Percentiles rank a stretch among this genome's conserved stretches.
Conservation (phyloP, 179 eudicot genomes). For the Nepenthes alata region DNA sequence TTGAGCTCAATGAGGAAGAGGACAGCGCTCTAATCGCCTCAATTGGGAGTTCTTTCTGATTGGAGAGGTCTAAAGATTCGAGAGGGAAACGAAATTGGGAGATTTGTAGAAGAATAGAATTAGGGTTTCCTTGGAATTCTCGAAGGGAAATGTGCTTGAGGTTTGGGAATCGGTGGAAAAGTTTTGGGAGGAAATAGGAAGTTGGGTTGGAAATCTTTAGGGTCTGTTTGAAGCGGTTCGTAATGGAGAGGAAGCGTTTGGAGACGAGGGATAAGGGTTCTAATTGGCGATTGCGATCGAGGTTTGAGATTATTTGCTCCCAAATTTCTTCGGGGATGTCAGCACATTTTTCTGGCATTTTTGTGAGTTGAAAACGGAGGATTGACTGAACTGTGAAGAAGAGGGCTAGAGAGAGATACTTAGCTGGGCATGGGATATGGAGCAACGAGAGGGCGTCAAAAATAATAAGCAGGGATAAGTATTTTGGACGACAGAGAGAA, state of each 20-base stretch:
- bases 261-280: constrained; percentile 37
- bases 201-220: constrained; percentile 31
- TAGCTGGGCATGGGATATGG: too few species aligned
- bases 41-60: constrained; percentile 22
- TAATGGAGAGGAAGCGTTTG: constrained; percentile 35
- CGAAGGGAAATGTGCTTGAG: constrained; percentile 27
- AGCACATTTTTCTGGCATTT: constrained; percentile 19
- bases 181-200: constrained; percentile 22
- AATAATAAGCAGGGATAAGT: too few species aligned
- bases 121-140: constrained; percentile 15
- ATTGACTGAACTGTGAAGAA: too few species aligned
- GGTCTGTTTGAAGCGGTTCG: constrained; percentile 30
- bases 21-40: constrained; percentile 21
- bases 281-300: constrained; percentile 27
- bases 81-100: constrained; percentile 15
- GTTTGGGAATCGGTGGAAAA: constrained; percentile 31
- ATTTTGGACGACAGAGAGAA: too few species aligned
- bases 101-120: constrained; percentile 16
- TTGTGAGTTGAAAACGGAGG: constrained; percentile 5
- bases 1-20: constrained; percentile 11
- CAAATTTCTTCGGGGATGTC: constrained; percentile 51
- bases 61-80: constrained; percentile 31
- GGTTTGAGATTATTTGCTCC: constrained; percentile 35
- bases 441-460: too few species aligned
- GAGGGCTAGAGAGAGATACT: too few species aligned